Conservation (phyloP, 768 basidiomycete genomes). For the Lactarius tabidus region DNA sequence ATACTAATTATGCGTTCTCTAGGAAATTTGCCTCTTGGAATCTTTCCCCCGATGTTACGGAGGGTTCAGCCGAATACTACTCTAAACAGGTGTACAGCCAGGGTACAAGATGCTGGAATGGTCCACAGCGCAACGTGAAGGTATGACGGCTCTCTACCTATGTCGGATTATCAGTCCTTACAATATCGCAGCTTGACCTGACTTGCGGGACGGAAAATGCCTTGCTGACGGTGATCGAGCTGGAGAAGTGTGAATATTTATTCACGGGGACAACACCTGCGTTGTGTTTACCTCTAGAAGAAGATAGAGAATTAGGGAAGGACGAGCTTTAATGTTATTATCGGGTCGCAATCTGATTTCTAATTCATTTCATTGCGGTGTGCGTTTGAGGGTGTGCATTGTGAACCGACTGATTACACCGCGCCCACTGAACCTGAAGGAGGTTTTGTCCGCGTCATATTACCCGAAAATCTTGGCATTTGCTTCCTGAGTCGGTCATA, state of each 20-base stretch:
- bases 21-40: slow-evolving; percentile 86
- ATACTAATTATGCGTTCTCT: not conserved
- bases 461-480: not conserved
- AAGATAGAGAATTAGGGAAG: slow-evolving; percentile 33
- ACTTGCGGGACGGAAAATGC: slow-evolving; percentile 84
- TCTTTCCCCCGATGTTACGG: slow-evolving; percentile 46
- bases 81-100: slow-evolving; percentile 74
- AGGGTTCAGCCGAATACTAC: slow-evolving; percentile 73
- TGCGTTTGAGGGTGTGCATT: no score
- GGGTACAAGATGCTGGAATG: slow-evolving; percentile 95
- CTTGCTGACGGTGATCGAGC: slow-evolving; percentile 72
- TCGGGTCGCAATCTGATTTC: not conserved
- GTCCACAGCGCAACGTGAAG: slow-evolving; percentile 81
- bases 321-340: slow-evolving; percentile 33
- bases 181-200: slow-evolving; percentile 57
- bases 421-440: not conserved
- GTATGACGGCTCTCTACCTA: slow-evolving; percentile 38
- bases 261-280: slow-evolving; percentile 84
- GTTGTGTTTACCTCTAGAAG: slow-evolving; percentile 59
- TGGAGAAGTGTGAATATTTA: slow-evolving; percentile 96
- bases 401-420: not conserved
- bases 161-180: slow-evolving; percentile 5
- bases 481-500: not conserved
- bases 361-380: not conserved
- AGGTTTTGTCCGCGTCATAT: not conserved